Evolutionary conservation across 1,284 basidiomycete species (phyloP).

Genomic region (Lentinus polychrous): DNA sequence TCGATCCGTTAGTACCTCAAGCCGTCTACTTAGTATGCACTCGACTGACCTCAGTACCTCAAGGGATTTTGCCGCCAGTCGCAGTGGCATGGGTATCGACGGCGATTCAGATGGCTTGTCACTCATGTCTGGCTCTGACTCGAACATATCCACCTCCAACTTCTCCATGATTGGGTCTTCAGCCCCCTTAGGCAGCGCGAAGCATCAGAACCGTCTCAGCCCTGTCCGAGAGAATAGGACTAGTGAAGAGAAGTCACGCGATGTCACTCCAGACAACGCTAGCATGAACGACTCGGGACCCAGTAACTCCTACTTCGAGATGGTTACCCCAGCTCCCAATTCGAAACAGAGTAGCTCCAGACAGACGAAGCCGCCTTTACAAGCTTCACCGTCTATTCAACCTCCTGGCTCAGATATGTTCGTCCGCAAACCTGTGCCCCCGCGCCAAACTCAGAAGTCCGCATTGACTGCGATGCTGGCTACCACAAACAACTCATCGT

Average conservation of each 20-base stretch:
- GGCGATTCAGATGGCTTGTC: conserved; percentile 54
- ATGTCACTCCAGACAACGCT: conserved; percentile 14
- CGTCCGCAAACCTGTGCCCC: conserved; percentile 40
- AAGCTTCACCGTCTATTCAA: neutral
- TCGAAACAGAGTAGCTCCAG: conserved; percentile 9
- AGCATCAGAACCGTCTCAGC: conserved; percentile 50
- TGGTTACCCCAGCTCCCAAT: conserved; percentile 30
- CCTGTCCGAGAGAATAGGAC: conserved; percentile 53
- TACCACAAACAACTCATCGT: conserved; percentile 35
- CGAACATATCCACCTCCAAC: conserved; percentile 41
- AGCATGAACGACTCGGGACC: conserved; percentile 19
- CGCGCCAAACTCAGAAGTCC: conserved; percentile 50
- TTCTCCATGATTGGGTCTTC: conserved; percentile 44
- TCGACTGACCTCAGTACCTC: conserved; percentile 6
- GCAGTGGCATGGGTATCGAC: conserved; percentile 27
- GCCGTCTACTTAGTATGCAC: neutral
- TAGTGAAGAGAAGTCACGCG: conserved; percentile 20
- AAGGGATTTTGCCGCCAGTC: conserved; percentile 34
- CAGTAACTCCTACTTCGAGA: conserved; percentile 39
- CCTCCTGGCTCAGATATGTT: conserved; percentile 31
- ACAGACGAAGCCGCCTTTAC: neutral
- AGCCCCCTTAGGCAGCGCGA: conserved; percentile 32
- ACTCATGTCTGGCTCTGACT: conserved; percentile 42
- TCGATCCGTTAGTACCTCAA: conserved; percentile 58
- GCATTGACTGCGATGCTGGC: conserved; percentile 58